Evolutionary conservation across 2,329 filamentous ascomycete species (phyloP), one percentile per base, ranked within the genome.

Genomic region (Cladosporium sp.): DNA sequence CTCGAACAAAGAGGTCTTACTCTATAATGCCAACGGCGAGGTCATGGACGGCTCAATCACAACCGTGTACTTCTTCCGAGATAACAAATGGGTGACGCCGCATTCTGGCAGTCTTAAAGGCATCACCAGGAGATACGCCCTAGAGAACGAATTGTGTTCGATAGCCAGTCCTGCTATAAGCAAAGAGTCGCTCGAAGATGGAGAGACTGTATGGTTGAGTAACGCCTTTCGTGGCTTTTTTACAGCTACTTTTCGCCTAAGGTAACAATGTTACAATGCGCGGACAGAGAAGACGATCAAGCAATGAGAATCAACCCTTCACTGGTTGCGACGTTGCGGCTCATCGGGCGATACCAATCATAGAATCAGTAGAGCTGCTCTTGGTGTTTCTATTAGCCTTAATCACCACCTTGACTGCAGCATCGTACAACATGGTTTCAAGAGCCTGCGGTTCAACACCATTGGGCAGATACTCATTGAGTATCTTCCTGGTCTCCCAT

Each of bases 171-270:
- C 51, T 25, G 72, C 76, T 3, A 77, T 96, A 15, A 71, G 71
- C n/a, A 77, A 77, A 2, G 74, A 79, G 12, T 85, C 85, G 6
- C 71, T 96, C 12, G 69, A 78, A 3, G 79, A 90, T 62, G 89
- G 87, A 1, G 92, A 97, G 71, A 80, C 86, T 54, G 88, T 92
- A 61, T 96, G 91, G 89, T 75, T 97, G 54, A 96, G 91, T 71
- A 97, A 93, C 71, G 91, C 89, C 0, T 88, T 93, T 1, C 82
- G 88, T 62, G 93, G 93, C 0, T 96, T 96, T 62, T 72, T 68
- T 54, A 62, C 61, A 13, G 68, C 66, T 8, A 60, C 59, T 17
- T 65, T 68, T 10, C 24, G 24, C 17, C 12, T 13, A 32, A 15
- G 45, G 6, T 28, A 25, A 45, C 17, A 15, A 22, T 45, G n/a